Evolutionary conservation across 1,284 basidiomycete genomes (phyloP), one percentile per base, ranked within the genome.

Genomic region (Porphyrellus sp.): DNA sequence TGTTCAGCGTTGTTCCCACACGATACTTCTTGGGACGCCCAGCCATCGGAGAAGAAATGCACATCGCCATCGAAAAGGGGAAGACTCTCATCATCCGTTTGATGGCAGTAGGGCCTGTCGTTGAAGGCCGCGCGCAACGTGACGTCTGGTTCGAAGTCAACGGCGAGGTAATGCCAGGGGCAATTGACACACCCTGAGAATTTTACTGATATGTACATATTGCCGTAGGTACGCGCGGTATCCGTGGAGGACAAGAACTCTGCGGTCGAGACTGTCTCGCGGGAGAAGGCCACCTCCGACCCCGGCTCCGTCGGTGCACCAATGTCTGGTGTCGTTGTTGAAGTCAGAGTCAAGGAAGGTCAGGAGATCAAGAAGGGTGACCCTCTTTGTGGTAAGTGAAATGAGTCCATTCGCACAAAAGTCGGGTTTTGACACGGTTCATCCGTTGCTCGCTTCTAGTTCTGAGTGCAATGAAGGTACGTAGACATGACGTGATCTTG

Each of bases 61-160:
- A 93, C 72, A 91, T 98, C 67, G 85, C 89, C 49, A 98, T 99
- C 64, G 96, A 99, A 75, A 85, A 95, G 74, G 97, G 97, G 52
- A 98, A 99, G 83, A 96, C 88, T 55, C 79, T 99, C 59, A 97
- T 98, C 69, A 86, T 99, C 72, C 92, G 94, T 68, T 80, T 99
- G 63, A 89, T 99, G 79, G 96, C 97, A 37, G 82, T 97, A 49
- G 95, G 96, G 28, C 90, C 93, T 55, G 88, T 99, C 55, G 88
- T 98, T 58, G 85, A 92, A 70, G 88, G 89, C 50, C 90, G 85
- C 63, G 93, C 95, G 45, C 90, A 91, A 64, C 86, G 97, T 64
- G 96, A 98, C 70, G 93, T 97, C 61, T 98, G 93, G 91, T 98
- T 98, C 69, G 97, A 99, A 79, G 90, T 96, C 58, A 97, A 97